These are phyloP conservation scores for Sisymbrium altissimum DNA, from an alignment of 345 rosid genomes.

Conservation along the genomic window DNA sequence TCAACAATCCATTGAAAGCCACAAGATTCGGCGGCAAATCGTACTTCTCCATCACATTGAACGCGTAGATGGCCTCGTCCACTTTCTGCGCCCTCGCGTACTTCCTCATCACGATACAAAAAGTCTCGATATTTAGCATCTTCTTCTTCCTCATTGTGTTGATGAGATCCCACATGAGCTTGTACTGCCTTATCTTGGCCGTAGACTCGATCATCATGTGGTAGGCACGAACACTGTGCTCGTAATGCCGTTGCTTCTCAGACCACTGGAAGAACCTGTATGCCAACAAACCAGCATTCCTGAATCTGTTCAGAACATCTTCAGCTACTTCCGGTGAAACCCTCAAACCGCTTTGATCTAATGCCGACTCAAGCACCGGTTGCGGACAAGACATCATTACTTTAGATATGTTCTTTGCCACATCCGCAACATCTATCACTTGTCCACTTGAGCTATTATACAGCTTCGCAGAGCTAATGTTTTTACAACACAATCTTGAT, in stretches of 20 bases:
- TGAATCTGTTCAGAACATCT: slow-evolving; percentile 56
- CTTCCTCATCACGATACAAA: slow-evolving; percentile 87
- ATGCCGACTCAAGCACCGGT: slow-evolving; percentile 59
- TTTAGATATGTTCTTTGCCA: slow-evolving; percentile 46
- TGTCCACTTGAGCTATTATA: slow-evolving; percentile 35
- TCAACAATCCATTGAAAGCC: slow-evolving; percentile 73
- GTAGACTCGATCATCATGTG: slow-evolving; percentile 70
- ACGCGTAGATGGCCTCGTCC: slow-evolving; percentile 79
- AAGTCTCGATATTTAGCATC: slow-evolving; percentile 69
- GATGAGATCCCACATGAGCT: slow-evolving; percentile 85
- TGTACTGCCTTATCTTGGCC: slow-evolving; percentile 81
- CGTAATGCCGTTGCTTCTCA: slow-evolving; percentile 73
- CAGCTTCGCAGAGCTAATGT: slow-evolving; percentile 28
- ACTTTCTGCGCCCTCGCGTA: slow-evolving; percentile 75
- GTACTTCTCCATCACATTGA: slow-evolving; percentile 85
- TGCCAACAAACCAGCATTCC: slow-evolving; percentile 84
- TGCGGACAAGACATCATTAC: slow-evolving; percentile 66
- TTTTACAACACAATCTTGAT: slow-evolving; percentile 23
- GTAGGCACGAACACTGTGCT: slow-evolving; percentile 62
- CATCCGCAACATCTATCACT: slow-evolving; percentile 38
- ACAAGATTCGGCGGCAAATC: slow-evolving; percentile 55
- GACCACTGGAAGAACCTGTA: slow-evolving; percentile 89
- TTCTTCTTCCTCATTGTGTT: slow-evolving; percentile 68
- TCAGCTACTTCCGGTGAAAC: slow-evolving; percentile 61
- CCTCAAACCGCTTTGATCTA: slow-evolving; percentile 61